Percentiles rank a stretch among this genome's conserved stretches.
Evolutionary conservation across 495 filamentous ascomycete species (phyloP).

Genomic region (Schizothecium vesticola): DNA sequence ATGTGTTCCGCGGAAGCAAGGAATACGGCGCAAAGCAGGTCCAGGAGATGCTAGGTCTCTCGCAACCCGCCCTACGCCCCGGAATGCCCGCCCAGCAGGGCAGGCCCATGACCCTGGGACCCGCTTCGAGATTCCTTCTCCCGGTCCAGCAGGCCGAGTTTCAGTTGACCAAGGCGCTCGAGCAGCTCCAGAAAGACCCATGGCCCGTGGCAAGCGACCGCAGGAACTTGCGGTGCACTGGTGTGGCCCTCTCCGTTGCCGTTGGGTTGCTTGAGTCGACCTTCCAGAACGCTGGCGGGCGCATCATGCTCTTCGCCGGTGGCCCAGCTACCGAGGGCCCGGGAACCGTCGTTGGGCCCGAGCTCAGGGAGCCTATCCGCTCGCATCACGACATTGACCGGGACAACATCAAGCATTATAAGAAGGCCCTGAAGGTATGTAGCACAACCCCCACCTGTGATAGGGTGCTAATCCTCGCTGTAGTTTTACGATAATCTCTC

Average conservation of each 20-base stretch:
- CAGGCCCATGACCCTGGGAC: constrained; percentile 68
- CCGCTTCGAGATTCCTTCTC: constrained; percentile 84
- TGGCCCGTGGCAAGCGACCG: constrained; percentile 97
- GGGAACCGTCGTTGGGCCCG: constrained; percentile 94
- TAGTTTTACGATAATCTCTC: constrained; percentile 96
- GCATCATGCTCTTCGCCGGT: constrained; percentile 96
- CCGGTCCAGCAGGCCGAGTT: constrained; percentile 96
- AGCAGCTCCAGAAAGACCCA: constrained; percentile 94
- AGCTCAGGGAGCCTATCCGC: constrained; percentile 92
- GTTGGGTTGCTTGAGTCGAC: constrained; percentile 88
- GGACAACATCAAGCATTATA: constrained; percentile 99
- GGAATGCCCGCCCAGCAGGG: constrained; percentile 75
- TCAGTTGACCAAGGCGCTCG: constrained; percentile 93
- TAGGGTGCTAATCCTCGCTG: constrained; percentile 25
- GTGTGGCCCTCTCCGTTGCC: constrained; percentile 91
- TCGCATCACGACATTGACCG: constrained; percentile 99
- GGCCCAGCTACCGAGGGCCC: constrained; percentile 95
- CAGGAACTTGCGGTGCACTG: constrained; percentile 87
- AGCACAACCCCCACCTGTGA: neutral
- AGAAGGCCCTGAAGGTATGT: constrained; percentile 91
- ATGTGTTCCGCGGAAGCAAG: constrained; percentile 97
- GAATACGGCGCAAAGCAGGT: constrained; percentile 95
- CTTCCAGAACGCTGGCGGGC: constrained; percentile 90
- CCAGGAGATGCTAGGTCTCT: constrained; percentile 94
- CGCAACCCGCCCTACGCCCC: constrained; percentile 63